Evolutionary conservation across 768 basidiomycete species (phyloP).

Genomic region (Sistotremastrum niveocremeum): DNA sequence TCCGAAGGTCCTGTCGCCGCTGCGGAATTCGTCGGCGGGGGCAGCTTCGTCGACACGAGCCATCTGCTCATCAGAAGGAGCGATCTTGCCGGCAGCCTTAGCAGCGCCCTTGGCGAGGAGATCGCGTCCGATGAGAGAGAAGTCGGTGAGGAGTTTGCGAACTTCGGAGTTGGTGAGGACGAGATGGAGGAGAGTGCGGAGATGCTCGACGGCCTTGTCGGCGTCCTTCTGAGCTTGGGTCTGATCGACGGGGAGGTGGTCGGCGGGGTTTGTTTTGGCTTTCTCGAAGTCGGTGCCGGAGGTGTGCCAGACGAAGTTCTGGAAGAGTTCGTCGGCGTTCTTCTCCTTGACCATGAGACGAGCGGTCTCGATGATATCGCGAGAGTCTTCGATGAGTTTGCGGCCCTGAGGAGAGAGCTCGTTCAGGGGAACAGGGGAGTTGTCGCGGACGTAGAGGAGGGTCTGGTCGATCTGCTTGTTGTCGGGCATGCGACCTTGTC

Average conservation of each 20-base stretch:
- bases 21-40: constrained; percentile 52
- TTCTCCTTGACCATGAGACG: constrained; percentile 65
- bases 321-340: constrained; percentile 84
- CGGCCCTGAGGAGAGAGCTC: constrained; percentile 67
- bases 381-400: constrained; percentile 62
- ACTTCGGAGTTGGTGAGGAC: constrained; percentile 89
- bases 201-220: constrained; percentile 65
- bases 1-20: constrained; percentile 27
- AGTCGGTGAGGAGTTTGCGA: constrained; percentile 76
- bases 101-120: constrained; percentile 61
- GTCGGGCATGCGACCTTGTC: constrained; percentile 63
- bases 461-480: constrained; percentile 70
- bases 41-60: constrained; percentile 56
- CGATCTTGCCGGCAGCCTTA: constrained; percentile 55
- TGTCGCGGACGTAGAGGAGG: constrained; percentile 48
- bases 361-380: constrained; percentile 66
- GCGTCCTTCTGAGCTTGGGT: constrained; percentile 42
- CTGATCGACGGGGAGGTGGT: constrained; percentile 35
- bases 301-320: constrained; percentile 81
- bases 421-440: constrained; percentile 44
- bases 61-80: constrained; percentile 52
- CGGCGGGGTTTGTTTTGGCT: constrained; percentile 28
- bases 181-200: constrained; percentile 77
- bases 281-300: constrained; percentile 34
- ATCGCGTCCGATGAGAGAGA: constrained; percentile 68